Base-by-base conservation (phyloP, 495 filamentous ascomycete species). In the Aspergillus sclerotiicarbonarius region DNA sequence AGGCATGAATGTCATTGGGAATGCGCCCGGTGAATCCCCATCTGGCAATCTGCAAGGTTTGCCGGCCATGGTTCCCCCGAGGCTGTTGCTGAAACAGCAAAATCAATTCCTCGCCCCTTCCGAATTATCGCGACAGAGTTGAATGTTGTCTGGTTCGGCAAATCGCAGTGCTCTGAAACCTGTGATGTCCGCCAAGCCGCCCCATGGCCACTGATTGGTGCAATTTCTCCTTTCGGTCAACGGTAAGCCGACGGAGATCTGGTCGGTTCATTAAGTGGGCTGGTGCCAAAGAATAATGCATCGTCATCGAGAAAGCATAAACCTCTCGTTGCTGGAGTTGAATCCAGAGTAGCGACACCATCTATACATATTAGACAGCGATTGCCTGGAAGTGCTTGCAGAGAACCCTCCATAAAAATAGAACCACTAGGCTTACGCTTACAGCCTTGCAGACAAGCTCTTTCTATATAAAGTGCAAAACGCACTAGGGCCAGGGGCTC, bases 141-240 rank as follows among this genome's bases (percentile, higher is more conserved):
- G 47, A 13, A 6, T 4, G n/a, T 32, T 32, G 12, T 32, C 31
- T 31, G 47, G 31, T 41, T 41, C 47, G 25, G 25, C 31, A 6
- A 50, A 50, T 29, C 21, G 18, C 15, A 18, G 18, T 3, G 13
- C 13, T 20, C 41, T 44, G 6, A 18, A 50, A 16, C 47, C 46
- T 29, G 21, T 7, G 46, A 49, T 31, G 13, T 30, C 20, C 16
- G 47, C 47, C 47, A 29, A 50, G 47, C 4, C 47, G 47, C 25
- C 13, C 47, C 47, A 6, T 16, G 47, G 3, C 8, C 25, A 12
- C 13, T 32, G 47, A 50, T 50, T 50, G 47, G 47, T 16, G 47
- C 47, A 50, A 31, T n/a, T 31, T 50, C 25, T 47, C 29, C 47
- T 31, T 50, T 50, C 47, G 47, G 47, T 50, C 20, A 32, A 50